Conservation (phyloP, 2,329 filamentous ascomycete species). For the Talaromyces sp. region DNA sequence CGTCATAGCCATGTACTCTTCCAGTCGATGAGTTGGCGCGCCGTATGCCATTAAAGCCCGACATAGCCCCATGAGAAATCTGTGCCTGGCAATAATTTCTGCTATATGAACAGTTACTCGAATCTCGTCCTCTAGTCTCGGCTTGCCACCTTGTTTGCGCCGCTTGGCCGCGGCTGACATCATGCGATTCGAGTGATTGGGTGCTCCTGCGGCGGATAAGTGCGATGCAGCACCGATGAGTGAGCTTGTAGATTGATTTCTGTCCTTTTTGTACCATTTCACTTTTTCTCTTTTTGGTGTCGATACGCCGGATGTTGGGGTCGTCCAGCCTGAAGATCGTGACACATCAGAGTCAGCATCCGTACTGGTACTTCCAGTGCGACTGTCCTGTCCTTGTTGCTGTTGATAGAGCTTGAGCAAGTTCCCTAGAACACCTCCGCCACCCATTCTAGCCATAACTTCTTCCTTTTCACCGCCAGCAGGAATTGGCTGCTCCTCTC, state of each 20-base stretch:
- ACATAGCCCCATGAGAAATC: slow-evolving; percentile 80
- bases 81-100: slow-evolving; percentile 73
- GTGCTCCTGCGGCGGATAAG: slow-evolving; percentile 32
- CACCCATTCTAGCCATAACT: slow-evolving; percentile 26
- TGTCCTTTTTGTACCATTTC: slow-evolving; percentile 43
- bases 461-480: slow-evolving; percentile 22
- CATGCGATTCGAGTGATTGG: slow-evolving; percentile 25
- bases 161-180: slow-evolving; percentile 23
- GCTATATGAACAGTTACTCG: slow-evolving; percentile 59
- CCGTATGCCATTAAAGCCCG: slow-evolving; percentile 83
- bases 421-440: slow-evolving; percentile 64
- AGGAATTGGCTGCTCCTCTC: slow-evolving; percentile 33
- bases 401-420: slow-evolving; percentile 64
- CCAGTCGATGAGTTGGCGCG: slow-evolving; percentile 83
- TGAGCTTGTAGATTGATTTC: slow-evolving; percentile 37
- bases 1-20: slow-evolving; percentile 85
- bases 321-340: slow-evolving; percentile 22
- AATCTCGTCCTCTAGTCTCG: slow-evolving; percentile 45
- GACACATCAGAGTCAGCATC: slow-evolving; percentile 29
- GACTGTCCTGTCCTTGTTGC: slow-evolving; percentile 15
- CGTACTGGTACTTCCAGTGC: slow-evolving; percentile 21
- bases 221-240: slow-evolving; percentile 38
- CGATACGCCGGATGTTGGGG: slow-evolving; percentile 27
- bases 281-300: slow-evolving; percentile 38
- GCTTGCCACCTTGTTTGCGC: slow-evolving; percentile 23